These are phyloP conservation scores for Athelia sp. DNA, from an alignment of 1,284 basidiomycete genomes.

Conservation along the genomic window DNA sequence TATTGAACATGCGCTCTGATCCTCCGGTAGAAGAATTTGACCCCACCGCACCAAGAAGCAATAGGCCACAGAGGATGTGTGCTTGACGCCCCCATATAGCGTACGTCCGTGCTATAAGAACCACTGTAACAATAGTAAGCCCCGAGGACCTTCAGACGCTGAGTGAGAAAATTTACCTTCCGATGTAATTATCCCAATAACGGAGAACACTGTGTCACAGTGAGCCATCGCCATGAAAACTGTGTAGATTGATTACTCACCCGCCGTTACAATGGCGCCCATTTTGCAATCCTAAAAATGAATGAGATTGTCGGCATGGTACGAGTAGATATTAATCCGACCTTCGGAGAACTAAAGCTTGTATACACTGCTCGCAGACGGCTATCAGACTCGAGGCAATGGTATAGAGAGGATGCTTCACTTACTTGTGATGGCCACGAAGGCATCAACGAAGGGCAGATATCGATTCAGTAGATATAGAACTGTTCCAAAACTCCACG, in stretches of 20 bases:
- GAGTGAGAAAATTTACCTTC: slow-evolving; percentile 24
- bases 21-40: neutral
- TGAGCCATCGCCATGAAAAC: neutral
- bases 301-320: neutral
- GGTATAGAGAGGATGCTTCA: slow-evolving; percentile 3
- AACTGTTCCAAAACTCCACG: slow-evolving; percentile 27
- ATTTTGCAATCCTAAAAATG: slow-evolving; percentile 20
- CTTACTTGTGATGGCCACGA: slow-evolving; percentile 29
- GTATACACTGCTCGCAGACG: slow-evolving; percentile 20
- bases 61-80: slow-evolving; percentile 24
- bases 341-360: slow-evolving; percentile 20
- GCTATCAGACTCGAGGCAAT: neutral
- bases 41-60: slow-evolving; percentile 18
- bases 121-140: slow-evolving; percentile 15
- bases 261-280: slow-evolving; percentile 23
- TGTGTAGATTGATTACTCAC: slow-evolving; percentile 16
- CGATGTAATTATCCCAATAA: slow-evolving; percentile 29
- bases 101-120: slow-evolving; percentile 37
- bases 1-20: neutral
- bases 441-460: slow-evolving; percentile 35
- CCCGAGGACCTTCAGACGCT: neutral
- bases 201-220: slow-evolving; percentile 27
- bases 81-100: slow-evolving; percentile 37
- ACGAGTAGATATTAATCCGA: slow-evolving; percentile 9
- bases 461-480: slow-evolving; percentile 38